These are phyloP conservation scores for Apophysomyces variabilis DNA, from an alignment of 371 early-diverging fungal species.

Conservation along the genomic window DNA sequence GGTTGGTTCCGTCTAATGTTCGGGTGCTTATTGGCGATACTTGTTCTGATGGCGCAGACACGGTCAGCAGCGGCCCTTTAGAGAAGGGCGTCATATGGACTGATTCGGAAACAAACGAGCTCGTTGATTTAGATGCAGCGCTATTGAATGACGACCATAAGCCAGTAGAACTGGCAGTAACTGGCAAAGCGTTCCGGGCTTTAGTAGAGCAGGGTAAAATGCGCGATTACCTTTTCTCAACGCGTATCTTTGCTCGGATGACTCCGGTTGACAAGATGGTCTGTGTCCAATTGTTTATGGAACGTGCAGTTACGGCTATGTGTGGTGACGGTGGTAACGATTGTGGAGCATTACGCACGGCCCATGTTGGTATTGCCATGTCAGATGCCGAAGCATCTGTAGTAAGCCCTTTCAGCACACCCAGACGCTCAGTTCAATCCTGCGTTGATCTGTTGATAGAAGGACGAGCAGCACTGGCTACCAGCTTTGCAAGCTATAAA, in stretches of 20 bases:
- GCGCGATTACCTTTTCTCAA: conserved; percentile 48
- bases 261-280: conserved; percentile 71
- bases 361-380: conserved; percentile 95
- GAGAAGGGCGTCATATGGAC: conserved; percentile 62
- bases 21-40: conserved; percentile 72
- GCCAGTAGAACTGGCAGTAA: conserved; percentile 64
- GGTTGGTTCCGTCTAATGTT: conserved; percentile 27
- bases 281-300: conserved; percentile 64
- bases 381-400: conserved; percentile 77
- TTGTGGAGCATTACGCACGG: conserved; percentile 91
- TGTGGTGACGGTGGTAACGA: conserved; percentile 99
- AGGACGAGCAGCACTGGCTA: conserved; percentile 75
- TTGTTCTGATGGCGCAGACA: conserved; percentile 64
- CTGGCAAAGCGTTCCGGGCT: conserved; percentile 66
- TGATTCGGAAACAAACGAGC: conserved; percentile 26
- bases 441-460: conserved; percentile 74
- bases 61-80: conserved; percentile 61
- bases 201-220: conserved; percentile 34
- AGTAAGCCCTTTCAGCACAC: conserved; percentile 84
- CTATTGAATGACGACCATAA: conserved; percentile 6
- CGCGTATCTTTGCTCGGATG: conserved; percentile 79
- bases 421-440: conserved; percentile 59
- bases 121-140: conserved; percentile 15
- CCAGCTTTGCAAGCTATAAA: conserved; percentile 79
- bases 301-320: conserved; percentile 79